Evolutionary conservation across 371 early-diverging fungal genomes (phyloP).

Genomic region (Basidiobolus meristosporus): DNA sequence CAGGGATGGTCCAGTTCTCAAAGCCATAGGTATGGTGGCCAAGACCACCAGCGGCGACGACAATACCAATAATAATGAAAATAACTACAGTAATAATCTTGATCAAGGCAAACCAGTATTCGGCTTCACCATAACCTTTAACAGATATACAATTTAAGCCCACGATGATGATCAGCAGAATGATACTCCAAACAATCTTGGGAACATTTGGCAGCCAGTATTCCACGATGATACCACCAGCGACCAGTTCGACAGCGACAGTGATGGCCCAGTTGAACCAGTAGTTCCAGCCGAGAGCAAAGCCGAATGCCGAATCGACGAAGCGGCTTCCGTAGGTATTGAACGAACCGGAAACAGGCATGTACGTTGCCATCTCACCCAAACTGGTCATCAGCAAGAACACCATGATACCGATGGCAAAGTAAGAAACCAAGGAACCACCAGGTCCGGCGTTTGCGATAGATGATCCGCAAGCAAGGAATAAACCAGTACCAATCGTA

Average conservation of each 20-base stretch:
- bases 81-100: conserved; percentile 36
- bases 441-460: conserved; percentile 64
- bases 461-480: conserved; percentile 62
- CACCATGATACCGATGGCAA: conserved; percentile 54
- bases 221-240: conserved; percentile 33
- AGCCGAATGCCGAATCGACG: conserved; percentile 68
- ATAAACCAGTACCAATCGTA: conserved; percentile 73
- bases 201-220: conserved; percentile 43
- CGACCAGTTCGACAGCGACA: conserved; percentile 58
- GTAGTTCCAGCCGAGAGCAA: conserved; percentile 72
- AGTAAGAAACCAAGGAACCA: conserved; percentile 55
- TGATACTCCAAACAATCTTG: conserved; percentile 9
- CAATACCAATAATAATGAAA: conserved; percentile 55
- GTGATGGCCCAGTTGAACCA: conserved; percentile 66
- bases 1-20: conserved; percentile 12
- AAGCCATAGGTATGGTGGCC: conserved; percentile 19
- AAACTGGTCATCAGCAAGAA: conserved; percentile 64
- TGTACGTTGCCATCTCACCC: conserved; percentile 71
- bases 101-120: conserved; percentile 33
- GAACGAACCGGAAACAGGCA: conserved; percentile 74
- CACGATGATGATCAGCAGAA: conserved; percentile 9
- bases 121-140: conserved; percentile 29
- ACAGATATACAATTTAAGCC: conserved; percentile 11
- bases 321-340: conserved; percentile 66
- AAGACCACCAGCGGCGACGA: conserved; percentile 11